Conservation (phyloP, 2,329 filamentous ascomycete species). For the Nigrospora osmanthi region DNA sequence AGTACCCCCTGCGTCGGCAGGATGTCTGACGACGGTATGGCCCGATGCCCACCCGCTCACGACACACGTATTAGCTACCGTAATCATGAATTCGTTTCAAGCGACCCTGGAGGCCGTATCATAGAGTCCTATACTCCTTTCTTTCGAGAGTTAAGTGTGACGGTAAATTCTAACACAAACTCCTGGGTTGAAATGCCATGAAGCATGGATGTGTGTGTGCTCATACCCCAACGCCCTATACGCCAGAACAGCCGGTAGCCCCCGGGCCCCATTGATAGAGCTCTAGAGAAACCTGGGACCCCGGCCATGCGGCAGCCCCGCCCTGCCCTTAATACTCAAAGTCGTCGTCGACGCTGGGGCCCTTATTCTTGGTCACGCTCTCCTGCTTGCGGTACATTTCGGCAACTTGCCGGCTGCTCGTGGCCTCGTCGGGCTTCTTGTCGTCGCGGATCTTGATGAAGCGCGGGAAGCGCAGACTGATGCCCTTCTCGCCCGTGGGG, state of each 20-base stretch:
- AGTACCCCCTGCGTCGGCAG: too few species aligned
- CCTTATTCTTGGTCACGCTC: conserved; percentile 78
- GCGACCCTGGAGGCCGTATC: too few species aligned
- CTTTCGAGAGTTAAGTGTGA: too few species aligned
- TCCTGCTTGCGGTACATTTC: conserved; percentile 98
- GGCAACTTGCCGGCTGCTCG: conserved; percentile 73
- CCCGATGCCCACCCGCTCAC: too few species aligned
- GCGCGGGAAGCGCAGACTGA: conserved; percentile 83
- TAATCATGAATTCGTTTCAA: too few species aligned
- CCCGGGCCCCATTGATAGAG: not conserved
- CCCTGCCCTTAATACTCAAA: conserved; percentile 71
- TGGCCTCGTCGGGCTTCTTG: conserved; percentile 91
- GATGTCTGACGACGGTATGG: too few species aligned
- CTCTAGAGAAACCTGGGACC: not conserved
- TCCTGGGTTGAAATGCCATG: too few species aligned
- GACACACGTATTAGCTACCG: too few species aligned
- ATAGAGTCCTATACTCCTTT: too few species aligned
- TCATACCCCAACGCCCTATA: not conserved
- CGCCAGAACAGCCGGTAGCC: not conserved
- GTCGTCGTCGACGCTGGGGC: conserved; percentile 84
- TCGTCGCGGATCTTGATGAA: conserved; percentile 91
- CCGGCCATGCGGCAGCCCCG: not conserved
- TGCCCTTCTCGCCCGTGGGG: conserved; percentile 62
- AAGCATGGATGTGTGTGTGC: too few species aligned
- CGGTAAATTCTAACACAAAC: too few species aligned